These are phyloP conservation scores for Primulina huaijiensis DNA, from an alignment of 257 asterid species.

Conservation along the genomic window DNA sequence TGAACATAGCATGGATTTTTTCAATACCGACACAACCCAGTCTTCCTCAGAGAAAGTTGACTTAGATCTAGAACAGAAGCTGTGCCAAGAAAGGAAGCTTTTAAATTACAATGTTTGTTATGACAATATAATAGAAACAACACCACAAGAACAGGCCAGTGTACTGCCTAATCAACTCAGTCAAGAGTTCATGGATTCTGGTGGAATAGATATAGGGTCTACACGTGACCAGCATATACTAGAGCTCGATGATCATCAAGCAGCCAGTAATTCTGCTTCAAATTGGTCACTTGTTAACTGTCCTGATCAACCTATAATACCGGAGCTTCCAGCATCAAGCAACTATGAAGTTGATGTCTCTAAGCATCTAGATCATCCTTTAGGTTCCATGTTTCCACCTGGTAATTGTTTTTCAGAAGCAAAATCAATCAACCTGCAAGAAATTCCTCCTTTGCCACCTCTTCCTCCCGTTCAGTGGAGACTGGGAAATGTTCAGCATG, in stretches of 20 bases:
- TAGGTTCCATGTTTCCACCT: conserved; percentile 34
- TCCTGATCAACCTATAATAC: conserved; percentile 31
- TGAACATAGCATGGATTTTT: conserved; percentile 26
- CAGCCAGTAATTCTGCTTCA: conserved; percentile 23
- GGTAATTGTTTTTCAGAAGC: conserved; percentile 31
- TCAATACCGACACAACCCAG: conserved; percentile 28
- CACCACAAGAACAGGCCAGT: conserved; percentile 26
- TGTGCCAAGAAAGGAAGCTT: conserved; percentile 26
- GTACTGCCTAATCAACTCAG: conserved; percentile 27
- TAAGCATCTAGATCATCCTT: conserved; percentile 31
- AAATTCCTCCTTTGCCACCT: conserved; percentile 83
- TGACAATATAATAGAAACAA: conserved; percentile 1
- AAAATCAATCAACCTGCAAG: conserved; percentile 40
- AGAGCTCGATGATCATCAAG: conserved; percentile 31
- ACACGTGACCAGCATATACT: conserved; percentile 28
- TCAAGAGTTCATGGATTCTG: conserved; percentile 32
- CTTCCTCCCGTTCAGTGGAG: conserved; percentile 99
- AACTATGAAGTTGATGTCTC: conserved; percentile 29
- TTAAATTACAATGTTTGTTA: conserved; percentile 23
- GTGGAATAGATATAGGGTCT: conserved; percentile 28
- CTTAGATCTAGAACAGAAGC: conserved; percentile 35
- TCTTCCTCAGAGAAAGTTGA: conserved; percentile 30
- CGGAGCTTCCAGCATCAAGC: conserved; percentile 32
- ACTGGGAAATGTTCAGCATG: conserved; percentile 56
- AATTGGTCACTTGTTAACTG: conserved; percentile 24